Evolutionary conservation across 176 grass and related monocot species (phyloP).

Genomic region (Microstegium vimineum): DNA sequence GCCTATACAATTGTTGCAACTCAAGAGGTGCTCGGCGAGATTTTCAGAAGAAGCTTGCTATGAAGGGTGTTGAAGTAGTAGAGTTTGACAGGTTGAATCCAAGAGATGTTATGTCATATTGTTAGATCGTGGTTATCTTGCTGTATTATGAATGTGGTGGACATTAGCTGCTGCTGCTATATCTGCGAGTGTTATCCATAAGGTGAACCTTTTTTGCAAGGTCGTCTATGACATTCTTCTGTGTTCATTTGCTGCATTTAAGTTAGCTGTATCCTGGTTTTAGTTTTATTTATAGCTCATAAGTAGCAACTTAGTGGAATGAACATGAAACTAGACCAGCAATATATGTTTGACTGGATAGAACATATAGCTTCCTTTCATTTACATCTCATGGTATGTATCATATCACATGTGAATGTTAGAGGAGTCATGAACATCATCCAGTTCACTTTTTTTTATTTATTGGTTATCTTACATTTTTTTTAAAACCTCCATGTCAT

Average conservation of each 20-base stretch:
- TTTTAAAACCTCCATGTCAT: not conserved
- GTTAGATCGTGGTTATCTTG: constrained; percentile 91
- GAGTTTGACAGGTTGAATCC: constrained; percentile 96
- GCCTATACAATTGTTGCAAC: constrained; percentile 93
- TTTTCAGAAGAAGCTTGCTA: constrained; percentile 85
- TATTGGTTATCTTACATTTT: not conserved
- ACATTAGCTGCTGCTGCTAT: constrained; percentile 79
- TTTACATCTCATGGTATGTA: not conserved
- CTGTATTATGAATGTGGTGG: constrained; percentile 90
- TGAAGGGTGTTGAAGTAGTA: constrained; percentile 92
- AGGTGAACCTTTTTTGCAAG: constrained; percentile 42
- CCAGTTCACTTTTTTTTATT: not conserved
- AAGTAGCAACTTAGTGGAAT: not conserved
- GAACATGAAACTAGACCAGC: not conserved
- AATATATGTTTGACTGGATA: not conserved
- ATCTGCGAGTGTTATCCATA: constrained; percentile 87
- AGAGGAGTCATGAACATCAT: not conserved
- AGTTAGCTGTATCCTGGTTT: not conserved
- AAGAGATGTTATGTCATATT: constrained; percentile 90
- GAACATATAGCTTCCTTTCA: not conserved
- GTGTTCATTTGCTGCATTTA: not conserved
- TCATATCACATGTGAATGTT: constrained; percentile 11
- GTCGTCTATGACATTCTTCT: not conserved
- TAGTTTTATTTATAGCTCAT: not conserved
- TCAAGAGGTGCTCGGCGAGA: constrained; percentile 86